Evolutionary conservation across 441 rosid genomes (phyloP), one percentile per base, ranked within the genome.

Genomic region (Theobroma grandiflorum): DNA sequence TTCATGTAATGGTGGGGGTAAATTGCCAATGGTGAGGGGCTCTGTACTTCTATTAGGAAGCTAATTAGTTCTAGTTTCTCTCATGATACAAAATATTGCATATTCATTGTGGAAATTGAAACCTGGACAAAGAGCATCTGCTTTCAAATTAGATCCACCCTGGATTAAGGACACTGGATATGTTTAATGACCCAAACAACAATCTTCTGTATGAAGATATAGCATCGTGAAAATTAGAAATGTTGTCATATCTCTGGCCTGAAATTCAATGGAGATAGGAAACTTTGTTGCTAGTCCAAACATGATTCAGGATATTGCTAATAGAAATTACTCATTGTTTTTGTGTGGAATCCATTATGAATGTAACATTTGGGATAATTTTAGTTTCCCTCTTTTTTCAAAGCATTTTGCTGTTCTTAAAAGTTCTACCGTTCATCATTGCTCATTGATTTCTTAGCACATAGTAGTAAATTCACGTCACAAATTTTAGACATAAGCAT

Each of bases 371-470:
- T 71, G 43, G 16, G 75, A 50, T 50, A 16, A 50, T 52, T 71
- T 71, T 50, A 15, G 43, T 71, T 50, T 31, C 26, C 50, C 61
- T 22, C 33, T 61, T 40, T 8, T 62, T n/a, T 6, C 53, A 31
- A 75, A 62, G 78, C 33, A 31, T 62, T 74, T 58, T 20, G 38
- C 37, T 47, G 20, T 77, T 78, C 47, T 38, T 15, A 4, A 45
- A 57, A 22, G 62, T 57, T 20, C 38, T 67, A 6, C 18, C 42
- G n/a, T n/a, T 33, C 15, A 31, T 52, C 18, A 68, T 75, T 20
- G 26, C 45, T 59, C 6, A 57, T 2, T 45, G 26, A 49, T 37
- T 63, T 80, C 40, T 14, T 3, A 66, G 45, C 50, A 37, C 14
- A 6, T 37, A 77, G 4, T 42, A 42, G 2, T 42, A 3, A 9